These are phyloP conservation scores for Podila verticillata DNA, from an alignment of 192 early-diverging fungal genomes.

Conservation along the genomic window DNA sequence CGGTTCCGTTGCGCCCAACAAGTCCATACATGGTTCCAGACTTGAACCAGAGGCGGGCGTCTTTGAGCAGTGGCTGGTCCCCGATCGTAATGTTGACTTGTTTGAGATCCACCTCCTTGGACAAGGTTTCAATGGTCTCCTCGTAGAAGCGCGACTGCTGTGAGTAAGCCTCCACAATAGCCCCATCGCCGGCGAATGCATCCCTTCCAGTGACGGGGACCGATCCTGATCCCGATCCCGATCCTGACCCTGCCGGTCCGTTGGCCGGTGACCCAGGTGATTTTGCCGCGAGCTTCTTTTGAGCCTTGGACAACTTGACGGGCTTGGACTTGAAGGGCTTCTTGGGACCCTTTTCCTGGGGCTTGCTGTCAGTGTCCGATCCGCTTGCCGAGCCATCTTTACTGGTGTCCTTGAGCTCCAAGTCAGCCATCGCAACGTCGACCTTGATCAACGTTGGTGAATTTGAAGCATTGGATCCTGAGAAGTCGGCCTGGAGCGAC, in stretches of 20 bases:
- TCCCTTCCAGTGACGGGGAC: slow-evolving; percentile 10
- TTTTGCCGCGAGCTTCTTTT: slow-evolving; percentile 49
- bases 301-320: slow-evolving; percentile 48
- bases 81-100: slow-evolving; percentile 81
- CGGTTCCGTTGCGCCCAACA: slow-evolving; percentile 81
- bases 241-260: neutral
- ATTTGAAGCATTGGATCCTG: neutral
- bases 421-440: slow-evolving; percentile 7
- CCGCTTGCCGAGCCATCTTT: slow-evolving; percentile 4
- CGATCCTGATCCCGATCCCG: neutral
- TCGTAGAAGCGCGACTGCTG: slow-evolving; percentile 88
- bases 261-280: slow-evolving; percentile 1
- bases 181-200: slow-evolving; percentile 29
- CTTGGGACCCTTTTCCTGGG: slow-evolving; percentile 17
- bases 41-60: slow-evolving; percentile 81
- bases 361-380: slow-evolving; percentile 9
- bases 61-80: slow-evolving; percentile 74
- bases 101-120: slow-evolving; percentile 84
- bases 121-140: slow-evolving; percentile 80
- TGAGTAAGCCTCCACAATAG: slow-evolving; percentile 72
- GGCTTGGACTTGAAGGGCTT: slow-evolving; percentile 31
- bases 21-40: slow-evolving; percentile 81
- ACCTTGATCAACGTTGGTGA: slow-evolving; percentile 9
- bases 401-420: slow-evolving; percentile 17
- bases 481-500: slow-evolving; percentile 13